These are phyloP conservation scores for Apiotrichum siamense DNA, from an alignment of 1,284 basidiomycete genomes.

Conservation along the genomic window DNA sequence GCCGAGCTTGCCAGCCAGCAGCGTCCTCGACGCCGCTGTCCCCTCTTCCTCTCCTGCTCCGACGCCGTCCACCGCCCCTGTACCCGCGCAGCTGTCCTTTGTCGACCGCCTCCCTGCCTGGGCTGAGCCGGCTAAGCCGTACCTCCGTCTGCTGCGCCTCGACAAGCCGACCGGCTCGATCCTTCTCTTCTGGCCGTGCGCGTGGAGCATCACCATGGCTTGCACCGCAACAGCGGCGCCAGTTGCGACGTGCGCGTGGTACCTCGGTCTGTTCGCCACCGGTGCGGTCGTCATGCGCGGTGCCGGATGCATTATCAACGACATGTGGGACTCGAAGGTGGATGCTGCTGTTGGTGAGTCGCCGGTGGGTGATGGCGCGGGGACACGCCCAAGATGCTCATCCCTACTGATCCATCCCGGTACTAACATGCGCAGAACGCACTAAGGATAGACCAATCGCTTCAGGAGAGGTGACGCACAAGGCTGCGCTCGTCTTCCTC, in stretches of 20 bases:
- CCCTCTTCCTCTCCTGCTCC: neutral
- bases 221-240: slow-evolving; percentile 67
- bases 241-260: slow-evolving; percentile 62
- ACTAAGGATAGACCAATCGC: slow-evolving; percentile 69
- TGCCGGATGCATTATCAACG: slow-evolving; percentile 97
- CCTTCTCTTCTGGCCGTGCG: slow-evolving; percentile 89
- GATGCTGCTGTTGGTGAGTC: slow-evolving; percentile 83
- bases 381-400: neutral
- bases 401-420: neutral
- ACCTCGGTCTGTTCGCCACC: slow-evolving; percentile 74
- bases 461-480: slow-evolving; percentile 68
- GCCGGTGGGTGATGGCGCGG: no score
- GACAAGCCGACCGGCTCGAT: slow-evolving; percentile 95
- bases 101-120: slow-evolving; percentile 34
- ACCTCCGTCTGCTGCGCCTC: slow-evolving; percentile 75
- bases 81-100: no score
- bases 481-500: slow-evolving; percentile 76
- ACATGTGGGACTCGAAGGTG: slow-evolving; percentile 93
- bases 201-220: slow-evolving; percentile 94
- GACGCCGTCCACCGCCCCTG: neutral
- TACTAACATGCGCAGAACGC: slow-evolving; percentile 49
- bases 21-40: no score
- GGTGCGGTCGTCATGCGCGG: slow-evolving; percentile 96
- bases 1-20: no score
- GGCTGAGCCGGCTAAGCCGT: slow-evolving; percentile 54